phyloP scores from a whole-genome alignment of 768 basidiomycete genomes.

The Sarcomyxa edulis region DNA sequence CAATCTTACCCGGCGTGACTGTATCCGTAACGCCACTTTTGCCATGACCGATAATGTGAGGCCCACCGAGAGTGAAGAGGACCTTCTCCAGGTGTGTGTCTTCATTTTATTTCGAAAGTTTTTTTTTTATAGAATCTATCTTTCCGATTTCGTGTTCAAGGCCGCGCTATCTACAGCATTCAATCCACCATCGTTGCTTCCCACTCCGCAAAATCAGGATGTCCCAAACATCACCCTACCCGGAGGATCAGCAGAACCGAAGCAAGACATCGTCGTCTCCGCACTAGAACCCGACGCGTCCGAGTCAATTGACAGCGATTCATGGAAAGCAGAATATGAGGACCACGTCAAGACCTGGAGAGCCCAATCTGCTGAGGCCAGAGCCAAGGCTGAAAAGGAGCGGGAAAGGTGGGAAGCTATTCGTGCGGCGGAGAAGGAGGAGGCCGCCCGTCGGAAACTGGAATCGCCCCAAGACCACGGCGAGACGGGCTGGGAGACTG shows the following conservation, averaged over 20 bases:
- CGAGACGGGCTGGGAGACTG: conserved; percentile 33
- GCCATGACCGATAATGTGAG: background rate
- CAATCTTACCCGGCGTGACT: too few relatives aligned
- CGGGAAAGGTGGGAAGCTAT: conserved; percentile 69
- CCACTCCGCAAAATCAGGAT: too few relatives aligned
- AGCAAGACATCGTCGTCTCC: too few relatives aligned
- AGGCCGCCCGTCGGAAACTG: conserved; percentile 30
- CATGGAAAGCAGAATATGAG: conserved; percentile 69
- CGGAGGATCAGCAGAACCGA: too few relatives aligned
- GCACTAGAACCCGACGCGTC: too few relatives aligned
- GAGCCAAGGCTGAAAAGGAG: conserved; percentile 70
- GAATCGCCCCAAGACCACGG: conserved; percentile 9
- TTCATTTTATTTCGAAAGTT: background rate
- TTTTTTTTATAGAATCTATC: conserved; percentile 2
- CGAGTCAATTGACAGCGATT: conserved; percentile 28
- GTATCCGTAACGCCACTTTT: too few relatives aligned
- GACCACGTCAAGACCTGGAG: conserved; percentile 67
- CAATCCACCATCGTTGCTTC: too few relatives aligned
- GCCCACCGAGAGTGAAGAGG: conserved; percentile 13
- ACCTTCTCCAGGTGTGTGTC: conserved; percentile 25
- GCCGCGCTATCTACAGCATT: conserved; percentile 19
- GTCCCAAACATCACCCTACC: too few relatives aligned
- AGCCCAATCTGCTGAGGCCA: conserved; percentile 63
- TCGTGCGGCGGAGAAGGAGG: conserved; percentile 48
- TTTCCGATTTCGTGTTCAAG: conserved; percentile 12